Conservation (phyloP, 352 stramenopile species). For the Ochromonadaceae sp. region DNA sequence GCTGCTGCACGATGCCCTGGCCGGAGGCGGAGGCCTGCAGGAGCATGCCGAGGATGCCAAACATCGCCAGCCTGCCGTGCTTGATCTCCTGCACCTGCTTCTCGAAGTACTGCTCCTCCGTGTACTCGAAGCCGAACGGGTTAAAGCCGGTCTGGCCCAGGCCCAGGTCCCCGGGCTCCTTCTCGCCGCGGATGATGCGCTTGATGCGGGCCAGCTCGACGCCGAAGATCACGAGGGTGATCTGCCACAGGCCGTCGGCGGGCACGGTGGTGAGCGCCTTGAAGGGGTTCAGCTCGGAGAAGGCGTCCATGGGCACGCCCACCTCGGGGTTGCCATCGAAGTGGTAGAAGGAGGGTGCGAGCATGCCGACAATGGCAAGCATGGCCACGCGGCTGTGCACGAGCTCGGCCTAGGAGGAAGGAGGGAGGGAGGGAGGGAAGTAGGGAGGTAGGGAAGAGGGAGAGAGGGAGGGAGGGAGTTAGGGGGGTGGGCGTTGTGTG, state of each 20-base stretch:
- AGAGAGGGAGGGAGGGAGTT: not conserved
- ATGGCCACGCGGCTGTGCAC: slow-evolving; percentile 61
- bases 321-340: slow-evolving; percentile 53
- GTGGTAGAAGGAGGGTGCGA: slow-evolving; percentile 54
- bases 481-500: not conserved
- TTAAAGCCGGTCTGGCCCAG: slow-evolving; percentile 52
- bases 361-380: slow-evolving; percentile 57
- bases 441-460: too few species aligned
- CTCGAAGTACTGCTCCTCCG: slow-evolving; percentile 53
- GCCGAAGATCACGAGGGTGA: slow-evolving; percentile 46
- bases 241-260: slow-evolving; percentile 46
- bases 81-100: slow-evolving; percentile 64
- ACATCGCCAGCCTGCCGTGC: slow-evolving; percentile 64
- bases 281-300: slow-evolving; percentile 55
- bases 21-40: slow-evolving; percentile 45
- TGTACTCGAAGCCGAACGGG: slow-evolving; percentile 60
- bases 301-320: slow-evolving; percentile 42
- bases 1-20: slow-evolving; percentile 44
- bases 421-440: too few species aligned
- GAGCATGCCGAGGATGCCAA: slow-evolving; percentile 52
- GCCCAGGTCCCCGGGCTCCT: slow-evolving; percentile 39
- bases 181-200: slow-evolving; percentile 27
- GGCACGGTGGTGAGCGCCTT: slow-evolving; percentile 47
- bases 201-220: slow-evolving; percentile 45
- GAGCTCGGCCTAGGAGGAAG: slow-evolving; percentile 31